Percentiles rank a stretch among this genome's conserved stretches.
Conservation (phyloP, 192 early-diverging fungal species). For the Gamsiella multidivaricata region DNA sequence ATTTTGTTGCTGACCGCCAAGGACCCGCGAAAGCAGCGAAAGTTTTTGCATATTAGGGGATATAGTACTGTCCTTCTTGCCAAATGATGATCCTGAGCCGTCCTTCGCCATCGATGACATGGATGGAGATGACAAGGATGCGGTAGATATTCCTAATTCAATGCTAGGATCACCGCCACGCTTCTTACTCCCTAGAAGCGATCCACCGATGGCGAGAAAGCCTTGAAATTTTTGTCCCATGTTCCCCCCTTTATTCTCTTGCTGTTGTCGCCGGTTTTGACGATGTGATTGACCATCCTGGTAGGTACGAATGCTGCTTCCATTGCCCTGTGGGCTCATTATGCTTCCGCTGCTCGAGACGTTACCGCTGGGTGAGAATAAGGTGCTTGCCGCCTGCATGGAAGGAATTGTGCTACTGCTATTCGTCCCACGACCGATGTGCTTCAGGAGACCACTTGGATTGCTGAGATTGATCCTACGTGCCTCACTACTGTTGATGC, state of each 20-base stretch:
- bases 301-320: neutral
- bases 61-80: neutral
- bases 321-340: neutral
- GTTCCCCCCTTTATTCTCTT: neutral
- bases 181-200: conserved; percentile 26
- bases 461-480: neutral
- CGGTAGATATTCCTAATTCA: neutral
- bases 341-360: too few relatives aligned
- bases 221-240: conserved; percentile 20
- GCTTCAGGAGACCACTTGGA: conserved; percentile 1
- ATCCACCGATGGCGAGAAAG: conserved; percentile 4
- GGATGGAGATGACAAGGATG: neutral
- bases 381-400: too few relatives aligned
- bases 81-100: conserved; percentile 1
- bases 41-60: conserved; percentile 6
- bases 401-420: conserved; percentile 5
- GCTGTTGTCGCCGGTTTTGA: neutral
- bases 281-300: neutral
- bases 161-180: conserved; percentile 33
- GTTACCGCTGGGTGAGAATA: too few relatives aligned
- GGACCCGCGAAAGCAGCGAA: conserved; percentile 11
- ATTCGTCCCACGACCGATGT: neutral
- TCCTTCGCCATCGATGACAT: conserved; percentile 1
- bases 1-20: conserved; percentile 10
- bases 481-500: neutral